phyloP scores from a whole-genome alignment of 2,329 filamentous ascomycete species.

The Talaromyces atroroseus region DNA sequence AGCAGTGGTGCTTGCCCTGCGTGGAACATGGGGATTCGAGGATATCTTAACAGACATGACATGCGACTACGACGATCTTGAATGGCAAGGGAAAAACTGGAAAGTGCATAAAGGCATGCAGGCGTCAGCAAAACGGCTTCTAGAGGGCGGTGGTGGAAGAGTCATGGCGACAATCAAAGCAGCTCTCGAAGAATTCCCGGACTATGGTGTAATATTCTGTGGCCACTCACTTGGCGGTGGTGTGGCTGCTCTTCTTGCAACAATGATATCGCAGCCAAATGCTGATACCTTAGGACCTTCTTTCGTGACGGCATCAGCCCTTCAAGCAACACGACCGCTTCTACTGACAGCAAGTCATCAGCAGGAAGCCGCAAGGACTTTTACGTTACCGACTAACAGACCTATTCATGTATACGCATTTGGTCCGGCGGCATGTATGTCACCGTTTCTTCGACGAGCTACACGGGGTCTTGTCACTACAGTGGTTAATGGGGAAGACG shows the following conservation, averaged over 20 bases:
- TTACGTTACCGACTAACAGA: constrained; percentile 59
- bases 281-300: constrained; percentile 47
- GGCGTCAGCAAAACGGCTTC: constrained; percentile 61
- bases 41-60: constrained; percentile 69
- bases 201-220: constrained; percentile 65
- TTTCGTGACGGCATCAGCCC: constrained; percentile 55
- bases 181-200: constrained; percentile 60
- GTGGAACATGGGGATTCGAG: constrained; percentile 67
- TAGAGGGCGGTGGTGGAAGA: constrained; percentile 62
- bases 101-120: constrained; percentile 71
- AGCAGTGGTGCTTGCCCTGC: constrained; percentile 66
- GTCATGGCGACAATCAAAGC: constrained; percentile 62
- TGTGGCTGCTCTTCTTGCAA: constrained; percentile 64
- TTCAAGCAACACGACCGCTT: constrained; percentile 32
- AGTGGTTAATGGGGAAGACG: constrained; percentile 65
- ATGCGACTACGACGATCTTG: constrained; percentile 61
- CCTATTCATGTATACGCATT: constrained; percentile 77
- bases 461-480: constrained; percentile 71
- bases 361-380: constrained; percentile 19
- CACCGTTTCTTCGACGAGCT: constrained; percentile 60
- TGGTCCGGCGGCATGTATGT: constrained; percentile 68
- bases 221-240: constrained; percentile 66
- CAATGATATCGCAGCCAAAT: constrained; percentile 62
- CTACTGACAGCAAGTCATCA: constrained; percentile 29
- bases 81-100: constrained; percentile 58